Evolutionary conservation across 208 protist species (phyloP).

Genomic region (Phytomonas sp.): DNA sequence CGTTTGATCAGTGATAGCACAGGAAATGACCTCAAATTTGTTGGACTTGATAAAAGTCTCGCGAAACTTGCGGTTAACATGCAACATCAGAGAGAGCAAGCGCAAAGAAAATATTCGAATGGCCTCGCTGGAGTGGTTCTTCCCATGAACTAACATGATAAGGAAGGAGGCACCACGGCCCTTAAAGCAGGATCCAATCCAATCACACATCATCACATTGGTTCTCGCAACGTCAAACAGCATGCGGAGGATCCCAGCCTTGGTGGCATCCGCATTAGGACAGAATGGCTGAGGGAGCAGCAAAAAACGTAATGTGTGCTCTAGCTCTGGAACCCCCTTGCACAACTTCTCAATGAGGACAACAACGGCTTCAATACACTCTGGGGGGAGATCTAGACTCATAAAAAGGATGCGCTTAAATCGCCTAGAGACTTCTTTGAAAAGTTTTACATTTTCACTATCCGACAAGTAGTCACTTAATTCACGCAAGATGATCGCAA

Average conservation of each 20-base stretch:
- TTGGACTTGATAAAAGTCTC: conserved; percentile 52
- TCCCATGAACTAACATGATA: conserved; percentile 57
- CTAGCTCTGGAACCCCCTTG: conserved; percentile 56
- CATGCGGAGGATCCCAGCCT: conserved; percentile 79
- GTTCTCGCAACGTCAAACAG: conserved; percentile 80
- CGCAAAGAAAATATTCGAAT: conserved; percentile 74
- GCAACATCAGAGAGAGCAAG: conserved; percentile 71
- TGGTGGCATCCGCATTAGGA: conserved; percentile 39
- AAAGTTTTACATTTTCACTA: conserved; percentile 54
- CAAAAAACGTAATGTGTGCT: conserved; percentile 52
- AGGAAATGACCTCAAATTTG: conserved; percentile 57
- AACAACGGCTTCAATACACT: conserved; percentile 71
- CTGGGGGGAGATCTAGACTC: conserved; percentile 39
- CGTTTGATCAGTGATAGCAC: conserved; percentile 38
- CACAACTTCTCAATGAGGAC: conserved; percentile 81
- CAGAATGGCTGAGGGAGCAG: conserved; percentile 21
- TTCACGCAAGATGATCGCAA: conserved; percentile 63
- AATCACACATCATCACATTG: conserved; percentile 54
- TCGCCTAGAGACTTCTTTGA: conserved; percentile 38
- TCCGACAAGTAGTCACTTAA: conserved; percentile 68
- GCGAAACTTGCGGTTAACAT: conserved; percentile 43
- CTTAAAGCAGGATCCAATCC: conserved; percentile 49
- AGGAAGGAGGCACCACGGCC: conserved; percentile 51
- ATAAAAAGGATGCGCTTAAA: conserved; percentile 51
- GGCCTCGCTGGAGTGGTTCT: conserved; percentile 65